phyloP scores from a whole-genome alignment of 2,329 filamentous ascomycete species.

The Talaromyces piceae region DNA sequence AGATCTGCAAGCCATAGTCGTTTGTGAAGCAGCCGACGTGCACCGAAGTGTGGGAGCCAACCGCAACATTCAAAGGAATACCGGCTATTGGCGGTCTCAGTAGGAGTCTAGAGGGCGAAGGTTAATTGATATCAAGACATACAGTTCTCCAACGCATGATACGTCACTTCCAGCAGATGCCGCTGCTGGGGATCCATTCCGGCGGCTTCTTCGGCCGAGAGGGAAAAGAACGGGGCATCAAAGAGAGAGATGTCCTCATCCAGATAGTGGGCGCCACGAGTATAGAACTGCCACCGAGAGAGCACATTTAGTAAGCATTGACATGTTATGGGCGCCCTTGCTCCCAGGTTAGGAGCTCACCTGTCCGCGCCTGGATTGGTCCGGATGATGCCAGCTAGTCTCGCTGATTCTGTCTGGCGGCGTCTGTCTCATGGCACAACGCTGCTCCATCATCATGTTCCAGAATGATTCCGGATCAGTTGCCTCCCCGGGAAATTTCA shows the following conservation, averaged over 20 bases:
- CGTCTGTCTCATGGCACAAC: constrained; percentile 6
- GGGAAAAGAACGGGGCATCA: constrained; percentile 11
- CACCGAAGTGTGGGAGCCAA: constrained; percentile 1
- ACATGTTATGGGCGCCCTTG: background rate
- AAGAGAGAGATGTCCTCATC: constrained; percentile 5
- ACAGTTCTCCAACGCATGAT: constrained; percentile 31
- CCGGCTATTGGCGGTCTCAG: constrained; percentile 22
- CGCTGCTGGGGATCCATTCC: constrained; percentile 14
- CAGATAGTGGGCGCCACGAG: background rate
- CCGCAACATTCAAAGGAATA: constrained; percentile 1
- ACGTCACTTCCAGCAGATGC: constrained; percentile 7
- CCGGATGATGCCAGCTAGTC: constrained; percentile 15
- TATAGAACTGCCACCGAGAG: background rate
- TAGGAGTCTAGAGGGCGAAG: constrained; percentile 16
- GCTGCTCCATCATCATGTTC: constrained; percentile 10
- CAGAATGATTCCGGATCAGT: constrained; percentile 10
- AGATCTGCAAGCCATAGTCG: background rate
- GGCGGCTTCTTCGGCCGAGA: constrained; percentile 10
- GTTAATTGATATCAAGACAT: background rate
- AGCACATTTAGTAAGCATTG: background rate
- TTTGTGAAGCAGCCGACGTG: constrained; percentile 2
- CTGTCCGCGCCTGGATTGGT: constrained; percentile 4
- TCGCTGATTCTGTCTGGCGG: constrained; percentile 9
- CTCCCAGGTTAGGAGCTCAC: background rate
- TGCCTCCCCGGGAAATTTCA: constrained; percentile 9